phyloP scores from a whole-genome alignment of 2,329 filamentous ascomycete species.

The Helminthosporium solani region DNA sequence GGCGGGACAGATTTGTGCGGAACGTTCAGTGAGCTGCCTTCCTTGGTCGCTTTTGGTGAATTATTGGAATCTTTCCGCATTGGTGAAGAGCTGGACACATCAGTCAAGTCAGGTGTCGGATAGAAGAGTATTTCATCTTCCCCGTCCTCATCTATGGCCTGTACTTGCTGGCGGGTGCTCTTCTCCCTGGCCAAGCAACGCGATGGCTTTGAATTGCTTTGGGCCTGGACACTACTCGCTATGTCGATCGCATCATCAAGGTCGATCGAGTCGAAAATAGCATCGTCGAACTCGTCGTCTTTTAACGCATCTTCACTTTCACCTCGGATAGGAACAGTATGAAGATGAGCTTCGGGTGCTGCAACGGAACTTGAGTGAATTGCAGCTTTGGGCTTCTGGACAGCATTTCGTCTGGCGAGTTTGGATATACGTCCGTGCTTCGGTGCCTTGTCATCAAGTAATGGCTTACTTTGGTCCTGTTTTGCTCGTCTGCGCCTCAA shows the following conservation, averaged over 20 bases:
- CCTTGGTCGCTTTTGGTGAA: not conserved
- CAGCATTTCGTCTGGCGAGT: constrained; percentile 1
- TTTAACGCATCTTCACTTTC: constrained; percentile 1
- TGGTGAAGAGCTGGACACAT: constrained; percentile 3
- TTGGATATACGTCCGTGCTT: constrained; percentile 19
- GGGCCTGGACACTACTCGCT: not conserved
- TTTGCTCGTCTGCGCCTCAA: constrained; percentile 16
- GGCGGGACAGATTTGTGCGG: constrained; percentile 25
- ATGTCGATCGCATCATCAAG: constrained; percentile 3
- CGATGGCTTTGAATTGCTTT: not conserved
- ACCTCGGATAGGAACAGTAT: not conserved
- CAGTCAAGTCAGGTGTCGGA: not conserved
- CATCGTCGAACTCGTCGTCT: constrained; percentile 16
- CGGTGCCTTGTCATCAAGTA: constrained; percentile 1
- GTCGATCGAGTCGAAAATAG: constrained; percentile 9
- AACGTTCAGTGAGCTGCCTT: constrained; percentile 1
- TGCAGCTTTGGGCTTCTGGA: not conserved
- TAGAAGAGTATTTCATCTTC: not conserved
- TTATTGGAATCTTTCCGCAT: not conserved
- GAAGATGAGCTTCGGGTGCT: not conserved
- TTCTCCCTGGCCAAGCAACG: not conserved
- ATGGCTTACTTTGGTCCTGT: constrained; percentile 1
- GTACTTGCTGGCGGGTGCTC: not conserved
- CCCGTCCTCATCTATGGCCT: not conserved
- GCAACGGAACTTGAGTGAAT: not conserved